These are phyloP conservation scores for Murraya koenigii DNA, from an alignment of 345 rosid genomes.

Conservation along the genomic window DNA sequence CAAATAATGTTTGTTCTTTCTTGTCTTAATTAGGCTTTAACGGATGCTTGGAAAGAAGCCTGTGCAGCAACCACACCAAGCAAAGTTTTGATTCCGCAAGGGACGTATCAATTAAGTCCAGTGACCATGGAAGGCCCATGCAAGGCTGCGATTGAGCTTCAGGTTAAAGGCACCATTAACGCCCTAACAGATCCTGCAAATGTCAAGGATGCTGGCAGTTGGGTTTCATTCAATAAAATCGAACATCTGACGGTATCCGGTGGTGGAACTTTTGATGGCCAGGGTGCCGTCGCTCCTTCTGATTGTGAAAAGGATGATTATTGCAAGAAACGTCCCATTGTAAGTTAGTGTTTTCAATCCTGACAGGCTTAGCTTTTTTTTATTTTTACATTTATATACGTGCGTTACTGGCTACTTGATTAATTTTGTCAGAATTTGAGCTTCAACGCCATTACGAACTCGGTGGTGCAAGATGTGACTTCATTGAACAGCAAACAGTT, in stretches of 20 bases:
- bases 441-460: slow-evolving; percentile 38
- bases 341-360: slow-evolving; percentile 20
- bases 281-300: slow-evolving; percentile 46
- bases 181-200: slow-evolving; percentile 34
- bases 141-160: slow-evolving; percentile 32
- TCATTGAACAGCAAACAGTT: slow-evolving; percentile 49
- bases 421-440: slow-evolving; percentile 36
- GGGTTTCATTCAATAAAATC: slow-evolving; percentile 44
- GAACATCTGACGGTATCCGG: slow-evolving; percentile 41
- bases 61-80: slow-evolving; percentile 40
- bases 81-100: slow-evolving; percentile 40
- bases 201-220: slow-evolving; percentile 29
- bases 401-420: no score
- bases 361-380: neutral
- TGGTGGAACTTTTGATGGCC: slow-evolving; percentile 62
- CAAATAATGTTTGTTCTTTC: neutral
- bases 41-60: slow-evolving; percentile 45
- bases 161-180: slow-evolving; percentile 36
- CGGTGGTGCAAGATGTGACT: slow-evolving; percentile 28
- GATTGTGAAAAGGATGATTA: slow-evolving; percentile 19
- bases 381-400: no score
- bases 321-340: slow-evolving; percentile 42
- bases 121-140: slow-evolving; percentile 48
- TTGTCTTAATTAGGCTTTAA: slow-evolving; percentile 25
- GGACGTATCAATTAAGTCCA: slow-evolving; percentile 26